These are phyloP conservation scores for Sphaerostilbella broomeana DNA, from an alignment of 2,329 filamentous ascomycete species.

Conservation along the genomic window DNA sequence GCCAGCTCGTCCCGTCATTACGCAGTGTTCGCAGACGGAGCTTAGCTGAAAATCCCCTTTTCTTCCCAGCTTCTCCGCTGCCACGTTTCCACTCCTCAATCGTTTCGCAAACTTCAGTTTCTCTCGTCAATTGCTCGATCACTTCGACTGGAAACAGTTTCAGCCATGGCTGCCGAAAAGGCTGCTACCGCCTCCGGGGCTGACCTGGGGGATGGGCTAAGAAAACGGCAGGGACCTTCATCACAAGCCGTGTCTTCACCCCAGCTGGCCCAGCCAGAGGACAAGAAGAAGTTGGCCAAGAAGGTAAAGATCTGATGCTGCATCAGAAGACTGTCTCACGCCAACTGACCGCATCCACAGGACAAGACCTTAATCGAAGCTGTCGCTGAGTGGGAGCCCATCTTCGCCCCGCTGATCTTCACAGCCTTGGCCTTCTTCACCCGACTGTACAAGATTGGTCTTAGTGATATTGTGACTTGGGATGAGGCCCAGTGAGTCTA, in stretches of 20 bases:
- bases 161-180: slow-evolving; percentile 48
- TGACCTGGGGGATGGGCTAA: slow-evolving; percentile 49
- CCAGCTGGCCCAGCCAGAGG: slow-evolving; percentile 41
- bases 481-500: slow-evolving; percentile 56
- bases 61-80: too few species aligned
- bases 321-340: background rate
- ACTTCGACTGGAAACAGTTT: slow-evolving; percentile 9
- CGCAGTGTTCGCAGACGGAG: slow-evolving; percentile 7
- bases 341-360: slow-evolving; percentile 26
- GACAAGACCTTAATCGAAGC: slow-evolving; percentile 53
- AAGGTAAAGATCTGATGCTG: slow-evolving; percentile 39
- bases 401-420: slow-evolving; percentile 56
- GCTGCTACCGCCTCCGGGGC: slow-evolving; percentile 54
- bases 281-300: slow-evolving; percentile 53
- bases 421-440: slow-evolving; percentile 59
- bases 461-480: slow-evolving; percentile 61
- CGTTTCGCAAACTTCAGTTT: too few species aligned
- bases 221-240: slow-evolving; percentile 44
- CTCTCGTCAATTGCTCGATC: too few species aligned
- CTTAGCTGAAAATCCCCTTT: slow-evolving; percentile 16
- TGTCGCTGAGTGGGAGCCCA: slow-evolving; percentile 57
- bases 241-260: slow-evolving; percentile 30
- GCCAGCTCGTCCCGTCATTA: slow-evolving; percentile 32
- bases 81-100: too few species aligned
- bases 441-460: slow-evolving; percentile 61